Conservation (phyloP, 2,329 filamentous ascomycete genomes). For the Colletotrichum camelliae region DNA sequence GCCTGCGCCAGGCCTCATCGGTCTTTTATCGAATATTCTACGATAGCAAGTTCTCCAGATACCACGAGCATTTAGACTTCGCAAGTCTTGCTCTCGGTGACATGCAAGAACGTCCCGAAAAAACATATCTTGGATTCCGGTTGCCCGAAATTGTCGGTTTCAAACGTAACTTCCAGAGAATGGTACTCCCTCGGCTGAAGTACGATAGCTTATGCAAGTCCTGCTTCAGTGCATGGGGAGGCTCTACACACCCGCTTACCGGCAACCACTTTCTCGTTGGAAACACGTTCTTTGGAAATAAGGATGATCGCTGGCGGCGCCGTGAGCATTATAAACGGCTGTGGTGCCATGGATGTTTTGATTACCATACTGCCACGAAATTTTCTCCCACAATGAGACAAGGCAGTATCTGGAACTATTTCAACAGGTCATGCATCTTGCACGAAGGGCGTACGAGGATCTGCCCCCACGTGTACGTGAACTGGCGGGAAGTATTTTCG, state of each 20-base stretch:
- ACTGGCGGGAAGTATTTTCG: neutral
- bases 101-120: neutral
- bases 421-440: neutral
- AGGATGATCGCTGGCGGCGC: fast-evolving
- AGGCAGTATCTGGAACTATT: neutral
- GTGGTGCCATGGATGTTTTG: neutral
- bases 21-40: neutral
- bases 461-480: neutral
- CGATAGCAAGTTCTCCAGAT: neutral
- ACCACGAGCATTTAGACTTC: neutral
- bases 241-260: neutral
- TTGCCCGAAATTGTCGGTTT: neutral
- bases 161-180: neutral
- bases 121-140: neutral
- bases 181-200: neutral
- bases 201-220: neutral
- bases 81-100: neutral
- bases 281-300: neutral
- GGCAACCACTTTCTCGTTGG: neutral
- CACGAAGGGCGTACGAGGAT: neutral
- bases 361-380: neutral
- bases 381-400: neutral
- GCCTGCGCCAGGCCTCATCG: neutral
- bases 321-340: neutral
- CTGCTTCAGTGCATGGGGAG: neutral